Conservation (phyloP, 1,284 basidiomycete species). For the Ustilago sp. region DNA sequence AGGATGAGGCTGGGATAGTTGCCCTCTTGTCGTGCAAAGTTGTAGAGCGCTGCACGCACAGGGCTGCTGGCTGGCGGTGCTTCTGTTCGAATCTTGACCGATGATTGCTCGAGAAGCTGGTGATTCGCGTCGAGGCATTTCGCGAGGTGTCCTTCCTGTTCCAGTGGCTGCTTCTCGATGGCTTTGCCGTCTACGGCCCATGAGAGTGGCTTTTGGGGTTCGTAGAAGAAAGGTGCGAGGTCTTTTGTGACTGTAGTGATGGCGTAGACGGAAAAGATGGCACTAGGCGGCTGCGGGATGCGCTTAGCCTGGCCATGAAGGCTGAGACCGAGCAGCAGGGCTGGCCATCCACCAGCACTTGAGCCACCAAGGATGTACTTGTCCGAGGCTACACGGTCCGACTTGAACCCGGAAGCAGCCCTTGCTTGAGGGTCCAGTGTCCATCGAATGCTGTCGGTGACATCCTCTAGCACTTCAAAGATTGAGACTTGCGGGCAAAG, state of each 20-base stretch:
- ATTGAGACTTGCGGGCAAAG: conserved; percentile 56
- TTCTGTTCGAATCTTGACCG: conserved; percentile 37
- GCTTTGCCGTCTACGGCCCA: conserved; percentile 43
- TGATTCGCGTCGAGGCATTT: conserved; percentile 33
- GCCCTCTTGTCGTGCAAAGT: conserved; percentile 55
- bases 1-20: conserved; percentile 48
- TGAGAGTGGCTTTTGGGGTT: conserved; percentile 44
- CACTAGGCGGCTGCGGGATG: conserved; percentile 31
- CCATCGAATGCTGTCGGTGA: conserved; percentile 47
- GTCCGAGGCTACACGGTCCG: conserved; percentile 21
- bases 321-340: conserved; percentile 49
- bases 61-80: conserved; percentile 44
- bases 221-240: conserved; percentile 49
- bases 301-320: conserved; percentile 29
- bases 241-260: conserved; percentile 48
- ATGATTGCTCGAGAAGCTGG: conserved; percentile 16
- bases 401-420: conserved; percentile 29
- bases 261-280: conserved; percentile 54
- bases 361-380: conserved; percentile 52
- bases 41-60: conserved; percentile 49
- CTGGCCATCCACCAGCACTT: conserved; percentile 56
- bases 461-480: conserved; percentile 46
- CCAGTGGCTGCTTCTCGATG: conserved; percentile 29
- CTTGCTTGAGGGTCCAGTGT: conserved; percentile 29
- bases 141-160: conserved; percentile 32